Evolutionary conservation across 257 asterid species (phyloP).

Genomic region (Striga asiatica): DNA sequence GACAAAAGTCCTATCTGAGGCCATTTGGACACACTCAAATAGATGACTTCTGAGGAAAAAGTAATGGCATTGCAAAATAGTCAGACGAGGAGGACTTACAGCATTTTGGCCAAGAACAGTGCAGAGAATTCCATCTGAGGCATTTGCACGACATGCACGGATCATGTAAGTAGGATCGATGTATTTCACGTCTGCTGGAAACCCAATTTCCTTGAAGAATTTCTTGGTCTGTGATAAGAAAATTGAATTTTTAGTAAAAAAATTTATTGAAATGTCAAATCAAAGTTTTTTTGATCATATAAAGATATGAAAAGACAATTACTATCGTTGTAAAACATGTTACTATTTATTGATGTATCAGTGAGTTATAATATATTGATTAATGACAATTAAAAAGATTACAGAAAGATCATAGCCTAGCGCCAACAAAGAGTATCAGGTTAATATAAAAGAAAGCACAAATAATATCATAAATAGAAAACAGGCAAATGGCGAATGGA

Average conservation of each 20-base stretch:
- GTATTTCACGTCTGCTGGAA: slow-evolving; percentile 80
- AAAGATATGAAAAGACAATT: neutral
- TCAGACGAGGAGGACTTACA: slow-evolving; percentile 33
- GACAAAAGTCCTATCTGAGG: neutral
- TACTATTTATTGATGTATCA: too few relatives aligned
- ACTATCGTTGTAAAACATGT: too few relatives aligned
- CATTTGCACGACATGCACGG: slow-evolving; percentile 98
- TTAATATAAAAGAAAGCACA: neutral
- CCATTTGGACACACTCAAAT: neutral
- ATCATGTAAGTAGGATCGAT: slow-evolving; percentile 98
- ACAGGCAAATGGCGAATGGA: too few relatives aligned
- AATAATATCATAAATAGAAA: neutral
- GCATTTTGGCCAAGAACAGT: slow-evolving; percentile 98
- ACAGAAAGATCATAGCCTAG: neutral
- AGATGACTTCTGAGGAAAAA: neutral
- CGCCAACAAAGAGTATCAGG: neutral
- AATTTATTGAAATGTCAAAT: neutral
- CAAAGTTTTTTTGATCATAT: neutral
- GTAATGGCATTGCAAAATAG: neutral
- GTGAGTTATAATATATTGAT: too few relatives aligned
- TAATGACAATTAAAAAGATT: neutral
- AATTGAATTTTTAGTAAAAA: slow-evolving; percentile 6
- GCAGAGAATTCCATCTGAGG: slow-evolving; percentile 92
- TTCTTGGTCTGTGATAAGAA: slow-evolving; percentile 56
- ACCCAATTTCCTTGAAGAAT: slow-evolving; percentile 61